A percentile compares a stretch with the other conserved stretches of the same genome.
phyloP scores from a whole-genome alignment of 305 asterid genomes.

The Solanum hybrid region DNA sequence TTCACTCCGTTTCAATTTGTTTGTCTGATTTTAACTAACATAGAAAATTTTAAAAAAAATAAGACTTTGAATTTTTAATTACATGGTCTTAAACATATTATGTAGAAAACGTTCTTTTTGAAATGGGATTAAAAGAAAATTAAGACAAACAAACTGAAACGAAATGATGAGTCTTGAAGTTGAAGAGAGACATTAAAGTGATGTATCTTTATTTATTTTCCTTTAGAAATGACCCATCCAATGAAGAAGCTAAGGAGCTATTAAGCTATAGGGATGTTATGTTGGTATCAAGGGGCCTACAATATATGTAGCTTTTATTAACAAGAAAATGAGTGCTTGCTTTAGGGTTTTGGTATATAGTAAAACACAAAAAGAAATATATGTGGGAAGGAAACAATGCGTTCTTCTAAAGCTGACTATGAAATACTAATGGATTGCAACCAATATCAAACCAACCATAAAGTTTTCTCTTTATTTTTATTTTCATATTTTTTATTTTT shows the following conservation, averaged over 20 bases:
- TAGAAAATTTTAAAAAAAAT: not conserved
- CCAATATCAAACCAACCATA: not conserved
- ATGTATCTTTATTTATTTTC: not conserved
- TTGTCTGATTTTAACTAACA: not conserved
- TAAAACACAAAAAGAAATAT: conserved; percentile 22
- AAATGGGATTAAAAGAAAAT: not conserved
- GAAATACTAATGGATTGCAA: conserved; percentile 4
- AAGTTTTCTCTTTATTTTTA: not conserved
- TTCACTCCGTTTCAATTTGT: not conserved
- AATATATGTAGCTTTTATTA: conserved; percentile 33
- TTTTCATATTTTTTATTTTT: not conserved
- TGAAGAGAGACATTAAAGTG: conserved; percentile 12
- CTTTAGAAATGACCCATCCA: not conserved
- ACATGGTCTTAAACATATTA: too few species aligned
- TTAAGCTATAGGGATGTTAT: conserved; percentile 9
- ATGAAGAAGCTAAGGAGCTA: not conserved
- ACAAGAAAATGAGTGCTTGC: conserved; percentile 54
- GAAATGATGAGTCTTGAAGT: not conserved
- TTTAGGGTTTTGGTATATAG: conserved; percentile 43
- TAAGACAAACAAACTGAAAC: not conserved
- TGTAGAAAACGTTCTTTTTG: not conserved
- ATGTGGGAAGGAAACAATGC: conserved; percentile 65
- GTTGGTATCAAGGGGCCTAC: conserved; percentile 44
- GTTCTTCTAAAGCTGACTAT: conserved; percentile 45
- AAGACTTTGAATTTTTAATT: too few species aligned